Conservation (phyloP, 2,329 filamentous ascomycete species). For the Phaeosphaeria sp. region DNA sequence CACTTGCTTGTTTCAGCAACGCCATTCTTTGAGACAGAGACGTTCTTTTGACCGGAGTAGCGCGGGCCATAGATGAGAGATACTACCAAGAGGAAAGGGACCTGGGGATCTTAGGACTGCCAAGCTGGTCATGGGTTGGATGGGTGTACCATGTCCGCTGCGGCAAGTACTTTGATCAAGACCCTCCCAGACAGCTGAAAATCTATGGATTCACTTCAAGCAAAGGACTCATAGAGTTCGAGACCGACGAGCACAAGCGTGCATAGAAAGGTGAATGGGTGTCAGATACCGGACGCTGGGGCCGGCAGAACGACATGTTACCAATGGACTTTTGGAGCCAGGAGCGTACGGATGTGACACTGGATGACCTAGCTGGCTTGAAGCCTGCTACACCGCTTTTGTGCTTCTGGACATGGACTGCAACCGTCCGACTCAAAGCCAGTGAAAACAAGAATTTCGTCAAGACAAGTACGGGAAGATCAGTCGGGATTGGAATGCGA, state of each 20-base stretch:
- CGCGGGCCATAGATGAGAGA: background rate
- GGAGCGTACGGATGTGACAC: background rate
- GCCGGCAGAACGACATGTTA: background rate
- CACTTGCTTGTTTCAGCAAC: background rate
- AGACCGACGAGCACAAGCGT: background rate
- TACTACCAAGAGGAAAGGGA: background rate
- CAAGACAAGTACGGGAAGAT: background rate
- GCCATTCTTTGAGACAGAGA: background rate
- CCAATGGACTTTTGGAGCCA: background rate
- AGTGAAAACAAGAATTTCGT: background rate
- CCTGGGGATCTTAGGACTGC: background rate
- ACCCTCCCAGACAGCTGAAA: background rate
- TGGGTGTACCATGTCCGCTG: background rate
- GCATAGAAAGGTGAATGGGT: background rate
- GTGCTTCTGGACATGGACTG: background rate
- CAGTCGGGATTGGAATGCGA: background rate
- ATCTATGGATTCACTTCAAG: background rate
- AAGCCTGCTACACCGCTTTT: background rate
- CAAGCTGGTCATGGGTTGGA: background rate
- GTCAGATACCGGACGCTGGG: background rate
- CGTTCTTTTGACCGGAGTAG: background rate
- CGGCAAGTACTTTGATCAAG: background rate
- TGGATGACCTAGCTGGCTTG: background rate
- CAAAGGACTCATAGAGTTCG: background rate
- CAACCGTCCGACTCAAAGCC: background rate